Conservation (phyloP, 352 stramenopile genomes). For the Globisporangium perplexum region DNA sequence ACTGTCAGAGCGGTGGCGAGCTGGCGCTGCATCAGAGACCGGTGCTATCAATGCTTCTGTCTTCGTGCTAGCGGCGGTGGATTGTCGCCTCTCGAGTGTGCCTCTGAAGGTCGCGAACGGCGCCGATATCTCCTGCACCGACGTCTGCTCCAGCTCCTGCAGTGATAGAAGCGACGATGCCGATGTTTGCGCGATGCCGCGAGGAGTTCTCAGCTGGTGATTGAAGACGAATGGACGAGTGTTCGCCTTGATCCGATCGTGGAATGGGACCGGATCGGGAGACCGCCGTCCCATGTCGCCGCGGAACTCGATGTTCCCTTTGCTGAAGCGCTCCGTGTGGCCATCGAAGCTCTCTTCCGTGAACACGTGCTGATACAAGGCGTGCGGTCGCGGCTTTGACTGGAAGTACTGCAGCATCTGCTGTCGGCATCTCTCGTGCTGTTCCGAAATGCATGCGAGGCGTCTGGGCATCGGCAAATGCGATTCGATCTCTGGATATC, state of each 20-base stretch:
- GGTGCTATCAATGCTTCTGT: not conserved
- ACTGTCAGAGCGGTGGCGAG: too few species aligned
- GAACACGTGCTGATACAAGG: slow-evolving; percentile 49
- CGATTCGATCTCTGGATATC: not conserved
- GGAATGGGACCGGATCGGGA: slow-evolving; percentile 14
- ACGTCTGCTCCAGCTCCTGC: not conserved
- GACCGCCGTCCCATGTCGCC: slow-evolving; percentile 24
- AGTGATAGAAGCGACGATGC: not conserved
- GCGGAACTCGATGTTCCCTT: slow-evolving; percentile 52
- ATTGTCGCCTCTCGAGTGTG: slow-evolving; percentile 12
- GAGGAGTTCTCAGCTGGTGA: not conserved
- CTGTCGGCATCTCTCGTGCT: slow-evolving; percentile 6
- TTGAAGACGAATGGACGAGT: slow-evolving; percentile 26
- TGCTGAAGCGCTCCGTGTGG: slow-evolving; percentile 20
- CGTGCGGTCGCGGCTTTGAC: slow-evolving; percentile 22
- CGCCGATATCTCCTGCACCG: slow-evolving; percentile 14
- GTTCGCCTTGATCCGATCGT: slow-evolving; percentile 24
- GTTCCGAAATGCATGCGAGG: slow-evolving; percentile 13
- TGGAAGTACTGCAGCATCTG: slow-evolving; percentile 32
- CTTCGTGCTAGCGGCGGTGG: too few species aligned
- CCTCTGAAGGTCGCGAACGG: slow-evolving; percentile 28
- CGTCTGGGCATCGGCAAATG: slow-evolving; percentile 26
- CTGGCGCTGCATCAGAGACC: not conserved
- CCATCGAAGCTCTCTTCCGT: slow-evolving; percentile 9
- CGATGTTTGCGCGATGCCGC: not conserved